phyloP scores from a whole-genome alignment of 805 yeast genomes.

The Cyberlindnera meyerae region DNA sequence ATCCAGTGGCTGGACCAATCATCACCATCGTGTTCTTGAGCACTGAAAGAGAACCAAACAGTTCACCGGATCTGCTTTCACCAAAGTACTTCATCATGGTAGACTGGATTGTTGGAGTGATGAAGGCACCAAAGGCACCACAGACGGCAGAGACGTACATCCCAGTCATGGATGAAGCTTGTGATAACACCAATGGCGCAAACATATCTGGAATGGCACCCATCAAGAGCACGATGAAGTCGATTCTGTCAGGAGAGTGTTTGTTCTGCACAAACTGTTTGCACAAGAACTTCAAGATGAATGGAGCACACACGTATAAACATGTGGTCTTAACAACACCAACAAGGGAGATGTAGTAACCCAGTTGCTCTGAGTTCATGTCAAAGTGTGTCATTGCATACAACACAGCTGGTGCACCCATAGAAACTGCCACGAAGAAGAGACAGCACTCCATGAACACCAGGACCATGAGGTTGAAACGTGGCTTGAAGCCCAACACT shows the following conservation, averaged over 20 bases:
- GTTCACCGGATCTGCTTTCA: constrained; percentile 58
- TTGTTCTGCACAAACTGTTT: constrained; percentile 31
- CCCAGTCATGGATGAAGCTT: constrained; percentile 24
- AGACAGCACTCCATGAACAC: constrained; percentile 42
- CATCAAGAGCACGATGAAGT: constrained; percentile 33
- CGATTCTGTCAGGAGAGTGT: constrained; percentile 49
- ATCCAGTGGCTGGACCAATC: constrained; percentile 43
- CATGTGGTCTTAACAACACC: constrained; percentile 47
- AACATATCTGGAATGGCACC: constrained; percentile 34
- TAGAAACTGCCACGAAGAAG: constrained; percentile 35
- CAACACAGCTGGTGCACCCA: constrained; percentile 40
- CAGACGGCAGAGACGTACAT: constrained; percentile 5
- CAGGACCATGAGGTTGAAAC: constrained; percentile 46
- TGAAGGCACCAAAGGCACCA: constrained; percentile 41
- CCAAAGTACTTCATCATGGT: constrained; percentile 57
- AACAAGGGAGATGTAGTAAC: constrained; percentile 47
- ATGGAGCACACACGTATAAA: constrained; percentile 49
- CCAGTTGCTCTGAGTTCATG: constrained; percentile 52
- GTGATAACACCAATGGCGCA: constrained; percentile 32
- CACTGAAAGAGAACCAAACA: constrained; percentile 66
- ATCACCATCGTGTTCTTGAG: constrained; percentile 47
- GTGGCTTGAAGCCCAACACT: constrained; percentile 29
- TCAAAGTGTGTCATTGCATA: constrained; percentile 48
- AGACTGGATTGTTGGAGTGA: constrained; percentile 55
- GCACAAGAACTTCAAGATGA: constrained; percentile 35